These are phyloP conservation scores for Melastoma candidum DNA, from an alignment of 441 rosid species.

Conservation along the genomic window DNA sequence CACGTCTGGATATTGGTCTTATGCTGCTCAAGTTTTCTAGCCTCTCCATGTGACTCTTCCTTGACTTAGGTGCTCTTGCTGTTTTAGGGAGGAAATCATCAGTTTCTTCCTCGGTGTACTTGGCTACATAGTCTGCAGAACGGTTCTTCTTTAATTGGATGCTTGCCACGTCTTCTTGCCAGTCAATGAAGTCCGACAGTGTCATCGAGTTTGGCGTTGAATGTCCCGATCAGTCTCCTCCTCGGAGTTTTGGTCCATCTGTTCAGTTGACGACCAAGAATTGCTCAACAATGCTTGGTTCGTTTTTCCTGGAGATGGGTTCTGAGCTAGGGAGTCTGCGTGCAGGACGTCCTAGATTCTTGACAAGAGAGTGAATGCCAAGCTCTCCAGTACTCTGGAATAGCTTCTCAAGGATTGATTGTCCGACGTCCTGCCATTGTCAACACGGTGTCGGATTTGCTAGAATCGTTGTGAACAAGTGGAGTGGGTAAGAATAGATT, in stretches of 20 bases:
- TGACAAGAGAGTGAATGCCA: conserved; percentile 22
- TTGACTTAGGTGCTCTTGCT: no score
- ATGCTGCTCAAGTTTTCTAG: not conserved
- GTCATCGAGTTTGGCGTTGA: not conserved
- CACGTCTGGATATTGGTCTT: conserved; percentile 1
- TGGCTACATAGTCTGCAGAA: not conserved
- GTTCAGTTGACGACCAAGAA: no score
- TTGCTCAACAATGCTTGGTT: no score
- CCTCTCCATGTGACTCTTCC: not conserved
- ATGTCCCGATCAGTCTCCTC: no score
- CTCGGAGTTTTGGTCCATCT: no score
- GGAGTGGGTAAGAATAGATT: no score
- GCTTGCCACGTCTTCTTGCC: not conserved
- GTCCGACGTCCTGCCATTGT: conserved; percentile 22
- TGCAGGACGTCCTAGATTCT: conserved; percentile 28
- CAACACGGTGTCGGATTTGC: no score
- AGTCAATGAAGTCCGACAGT: conserved; percentile 1
- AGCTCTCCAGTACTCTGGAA: conserved; percentile 29
- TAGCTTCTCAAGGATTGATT: conserved; percentile 27
- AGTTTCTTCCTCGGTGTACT: no score
- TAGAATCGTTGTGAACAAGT: no score
- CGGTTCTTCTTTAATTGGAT: not conserved
- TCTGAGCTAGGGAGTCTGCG: conserved; percentile 22
- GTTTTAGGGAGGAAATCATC: no score
- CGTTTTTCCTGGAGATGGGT: conserved; percentile 35